These are phyloP conservation scores for Nicotiana tomentosiformis DNA, from an alignment of 257 asterid genomes.

Conservation along the genomic window DNA sequence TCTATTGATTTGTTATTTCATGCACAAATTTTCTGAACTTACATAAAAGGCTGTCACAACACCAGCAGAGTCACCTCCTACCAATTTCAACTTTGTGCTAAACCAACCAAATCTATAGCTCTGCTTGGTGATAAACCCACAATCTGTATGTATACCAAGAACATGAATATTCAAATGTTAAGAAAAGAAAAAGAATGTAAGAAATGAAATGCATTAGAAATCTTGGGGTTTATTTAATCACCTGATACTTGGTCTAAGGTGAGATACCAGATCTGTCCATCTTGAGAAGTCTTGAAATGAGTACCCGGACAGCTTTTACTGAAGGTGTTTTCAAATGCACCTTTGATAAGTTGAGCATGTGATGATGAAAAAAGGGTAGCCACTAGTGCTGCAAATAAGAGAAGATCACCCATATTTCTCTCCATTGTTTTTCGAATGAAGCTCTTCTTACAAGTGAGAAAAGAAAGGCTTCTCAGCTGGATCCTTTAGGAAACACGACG, in stretches of 20 bases:
- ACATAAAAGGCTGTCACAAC: slow-evolving; percentile 97
- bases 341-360: slow-evolving; percentile 24
- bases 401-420: slow-evolving; percentile 28
- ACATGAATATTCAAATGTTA: neutral
- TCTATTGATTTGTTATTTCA: too few species aligned
- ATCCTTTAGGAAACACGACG: slow-evolving; percentile 11
- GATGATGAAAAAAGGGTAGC: slow-evolving; percentile 18
- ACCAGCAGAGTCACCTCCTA: slow-evolving; percentile 93
- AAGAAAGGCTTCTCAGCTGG: slow-evolving; percentile 13
- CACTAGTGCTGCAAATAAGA: slow-evolving; percentile 25
- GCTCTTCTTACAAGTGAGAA: neutral
- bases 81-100: slow-evolving; percentile 84
- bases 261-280: slow-evolving; percentile 89
- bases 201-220: neutral
- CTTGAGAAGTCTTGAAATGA: slow-evolving; percentile 78
- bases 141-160: slow-evolving; percentile 41
- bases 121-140: slow-evolving; percentile 81
- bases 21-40: slow-evolving; percentile 15
- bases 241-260: slow-evolving; percentile 72
- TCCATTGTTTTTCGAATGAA: slow-evolving; percentile 25
- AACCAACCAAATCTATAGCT: slow-evolving; percentile 95
- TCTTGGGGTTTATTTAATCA: neutral
- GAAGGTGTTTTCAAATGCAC: slow-evolving; percentile 57
- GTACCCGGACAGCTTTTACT: slow-evolving; percentile 70
- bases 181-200: neutral